Conservation (phyloP, 2,329 filamentous ascomycete genomes). For the Reticulascus tulasneorum region DNA sequence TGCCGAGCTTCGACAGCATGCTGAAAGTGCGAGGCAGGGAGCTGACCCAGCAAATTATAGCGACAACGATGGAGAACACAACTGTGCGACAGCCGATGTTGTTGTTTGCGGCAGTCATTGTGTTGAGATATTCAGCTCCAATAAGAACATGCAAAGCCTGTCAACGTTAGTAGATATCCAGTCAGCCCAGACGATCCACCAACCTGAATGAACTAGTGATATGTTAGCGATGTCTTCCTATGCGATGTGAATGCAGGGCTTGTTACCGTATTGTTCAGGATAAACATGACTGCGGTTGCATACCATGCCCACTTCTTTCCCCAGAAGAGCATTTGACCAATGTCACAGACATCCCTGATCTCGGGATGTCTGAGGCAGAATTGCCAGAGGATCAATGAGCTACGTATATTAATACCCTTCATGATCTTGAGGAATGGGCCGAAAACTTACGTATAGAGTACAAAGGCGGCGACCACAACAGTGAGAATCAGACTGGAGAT, state of each 20-base stretch:
- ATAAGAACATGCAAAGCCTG: constrained; percentile 78
- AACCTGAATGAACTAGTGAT: constrained; percentile 7
- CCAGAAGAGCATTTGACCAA: constrained; percentile 94
- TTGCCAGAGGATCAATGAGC: constrained; percentile 57
- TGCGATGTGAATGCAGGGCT: neutral
- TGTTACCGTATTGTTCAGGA: constrained; percentile 83
- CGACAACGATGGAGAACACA: constrained; percentile 69
- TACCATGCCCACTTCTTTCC: constrained; percentile 70
- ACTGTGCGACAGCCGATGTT: constrained; percentile 69
- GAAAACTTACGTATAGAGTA: constrained; percentile 64
- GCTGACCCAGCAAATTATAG: constrained; percentile 70
- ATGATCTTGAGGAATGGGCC: constrained; percentile 14
- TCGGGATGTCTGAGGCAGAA: constrained; percentile 90
- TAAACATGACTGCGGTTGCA: constrained; percentile 76
- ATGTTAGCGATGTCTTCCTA: neutral
- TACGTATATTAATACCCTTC: constrained; percentile 12
- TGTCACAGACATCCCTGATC: constrained; percentile 87
- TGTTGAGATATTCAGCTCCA: constrained; percentile 85
- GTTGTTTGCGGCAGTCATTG: constrained; percentile 68
- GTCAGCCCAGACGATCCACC: neutral
- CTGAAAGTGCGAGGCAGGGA: constrained; percentile 84
- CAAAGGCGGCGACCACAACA: constrained; percentile 68
- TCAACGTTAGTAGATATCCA: neutral
- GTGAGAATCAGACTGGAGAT: constrained; percentile 66
- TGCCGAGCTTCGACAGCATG: constrained; percentile 74